Percentiles rank a stretch among this genome's conserved stretches.
phyloP scores from a whole-genome alignment of 1,284 basidiomycete species.

The Microbotryum scabiosae region DNA sequence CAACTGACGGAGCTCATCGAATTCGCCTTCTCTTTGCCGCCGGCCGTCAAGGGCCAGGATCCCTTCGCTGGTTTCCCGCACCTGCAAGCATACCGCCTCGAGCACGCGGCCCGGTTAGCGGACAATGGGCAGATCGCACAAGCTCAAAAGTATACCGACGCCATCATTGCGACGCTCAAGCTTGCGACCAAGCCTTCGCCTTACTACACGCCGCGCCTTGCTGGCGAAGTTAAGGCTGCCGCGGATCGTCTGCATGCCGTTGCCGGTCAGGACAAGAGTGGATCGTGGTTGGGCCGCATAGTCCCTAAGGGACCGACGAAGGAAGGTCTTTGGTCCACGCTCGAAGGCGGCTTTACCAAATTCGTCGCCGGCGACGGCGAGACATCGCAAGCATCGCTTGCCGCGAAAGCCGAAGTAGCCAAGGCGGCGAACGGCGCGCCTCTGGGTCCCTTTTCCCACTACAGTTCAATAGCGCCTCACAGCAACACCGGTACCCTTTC shows the following conservation, averaged over 20 bases:
- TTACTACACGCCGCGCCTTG: slow-evolving; percentile 58
- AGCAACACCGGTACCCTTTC: slow-evolving; percentile 38
- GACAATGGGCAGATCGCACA: slow-evolving; percentile 39
- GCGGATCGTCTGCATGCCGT: slow-evolving; percentile 72
- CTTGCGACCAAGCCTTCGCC: slow-evolving; percentile 52
- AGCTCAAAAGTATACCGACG: slow-evolving; percentile 76
- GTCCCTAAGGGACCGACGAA: slow-evolving; percentile 71
- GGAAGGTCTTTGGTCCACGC: slow-evolving; percentile 83
- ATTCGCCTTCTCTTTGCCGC: slow-evolving; percentile 71
- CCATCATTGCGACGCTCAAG: slow-evolving; percentile 62
- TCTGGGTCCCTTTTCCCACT: slow-evolving; percentile 85
- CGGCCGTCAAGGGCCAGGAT: slow-evolving; percentile 68
- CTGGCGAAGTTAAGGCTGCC: slow-evolving; percentile 70
- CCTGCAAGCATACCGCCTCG: slow-evolving; percentile 78
- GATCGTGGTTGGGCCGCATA: slow-evolving; percentile 73
- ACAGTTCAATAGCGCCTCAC: slow-evolving; percentile 81
- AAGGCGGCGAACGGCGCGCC: slow-evolving; percentile 35
- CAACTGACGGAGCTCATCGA: slow-evolving; percentile 88
- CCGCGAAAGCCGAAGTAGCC: slow-evolving; percentile 33
- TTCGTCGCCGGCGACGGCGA: slow-evolving; percentile 83
- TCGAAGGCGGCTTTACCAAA: slow-evolving; percentile 90
- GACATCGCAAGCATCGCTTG: slow-evolving; percentile 37
- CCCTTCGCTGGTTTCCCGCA: slow-evolving; percentile 71
- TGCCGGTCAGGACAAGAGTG: slow-evolving; percentile 55
- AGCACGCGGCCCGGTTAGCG: slow-evolving; percentile 67